Evolutionary conservation across 768 basidiomycete genomes (phyloP), one percentile per base, ranked within the genome.

Genomic region (Mycena albidolilacea): DNA sequence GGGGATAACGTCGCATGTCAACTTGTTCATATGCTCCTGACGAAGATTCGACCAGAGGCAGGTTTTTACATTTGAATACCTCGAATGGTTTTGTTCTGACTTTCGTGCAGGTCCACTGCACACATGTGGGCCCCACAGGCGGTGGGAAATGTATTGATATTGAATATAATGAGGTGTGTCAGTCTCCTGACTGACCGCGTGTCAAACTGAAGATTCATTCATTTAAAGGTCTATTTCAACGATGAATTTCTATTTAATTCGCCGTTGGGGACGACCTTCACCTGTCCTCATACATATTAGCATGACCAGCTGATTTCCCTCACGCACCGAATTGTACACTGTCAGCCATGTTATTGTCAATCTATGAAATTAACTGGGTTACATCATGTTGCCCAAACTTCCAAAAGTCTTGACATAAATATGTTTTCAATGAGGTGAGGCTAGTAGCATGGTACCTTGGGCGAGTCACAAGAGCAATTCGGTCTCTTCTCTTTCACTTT

Each of bases 1-100:
- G 67, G 67, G 7, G 67, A 69, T 37, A 69, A 69, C 10, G 67
- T 69, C 37, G 67, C 54, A n/a, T 69, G 67, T 54, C 52, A 61
- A 7, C 1, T 1, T 9, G 48, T 70, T 19, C 69, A 70, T 64
- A 39, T 63, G 8, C 23, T 70, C 1, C 17, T 70, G 30, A 70
- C 69, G 38, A 54, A 64, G 41, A n/a, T 69, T 14, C 15, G 67
- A 9, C 67, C 67, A 0, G 67, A 69, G 59, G 67, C 30, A 17
- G 3, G 67, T 62, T 14, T 21, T 44, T 12, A n/a, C 5, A 23
- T 10, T 38, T 17, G 10, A 6, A 23, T 23, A 23, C 23, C 23
- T 3, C 9, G 23, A 52, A 23, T 23, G 1, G 64, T 17, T 38
- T 21, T 10, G n/a, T 52, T 52, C 21, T 48, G 46, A 48, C 10